Conservation (phyloP, 257 asterid species). For the Nicotiana knightiana region DNA sequence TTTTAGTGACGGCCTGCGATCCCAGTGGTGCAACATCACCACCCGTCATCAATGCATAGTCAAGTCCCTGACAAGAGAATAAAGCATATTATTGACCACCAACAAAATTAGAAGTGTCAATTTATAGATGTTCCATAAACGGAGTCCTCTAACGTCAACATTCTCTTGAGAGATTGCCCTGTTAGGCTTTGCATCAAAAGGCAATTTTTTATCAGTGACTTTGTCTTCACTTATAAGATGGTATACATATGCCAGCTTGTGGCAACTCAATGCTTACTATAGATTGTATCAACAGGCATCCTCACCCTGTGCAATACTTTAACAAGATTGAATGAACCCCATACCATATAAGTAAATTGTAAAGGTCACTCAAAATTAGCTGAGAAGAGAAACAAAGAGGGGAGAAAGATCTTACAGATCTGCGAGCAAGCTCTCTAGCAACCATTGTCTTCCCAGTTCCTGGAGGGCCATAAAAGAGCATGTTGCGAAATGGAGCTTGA, state of each 20-base stretch:
- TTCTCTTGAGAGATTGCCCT: neutral
- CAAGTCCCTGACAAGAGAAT: constrained; percentile 66
- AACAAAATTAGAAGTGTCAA: neutral
- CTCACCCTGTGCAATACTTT: neutral
- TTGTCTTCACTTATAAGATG: neutral
- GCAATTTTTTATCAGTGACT: neutral
- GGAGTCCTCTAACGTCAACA: neutral
- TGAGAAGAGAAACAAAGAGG: neutral
- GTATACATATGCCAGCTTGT: neutral
- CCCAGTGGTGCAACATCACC: constrained; percentile 98
- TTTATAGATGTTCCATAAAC: neutral
- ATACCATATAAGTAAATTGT: neutral
- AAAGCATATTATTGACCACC: constrained; percentile 11
- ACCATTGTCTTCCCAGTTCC: constrained; percentile 99
- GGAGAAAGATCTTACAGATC: constrained; percentile 53
- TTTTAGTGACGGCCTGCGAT: constrained; percentile 94
- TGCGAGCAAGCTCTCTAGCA: constrained; percentile 95
- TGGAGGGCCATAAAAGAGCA: constrained; percentile 96
- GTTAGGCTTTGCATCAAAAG: neutral
- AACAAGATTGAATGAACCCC: neutral
- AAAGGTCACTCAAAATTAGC: neutral
- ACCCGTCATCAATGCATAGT: constrained; percentile 97
- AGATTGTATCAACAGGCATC: neutral
- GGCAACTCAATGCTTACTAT: no score
- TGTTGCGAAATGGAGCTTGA: constrained; percentile 90